Conservation (phyloP, 495 filamentous ascomycete genomes). For the Aspergillus asperescens region DNA sequence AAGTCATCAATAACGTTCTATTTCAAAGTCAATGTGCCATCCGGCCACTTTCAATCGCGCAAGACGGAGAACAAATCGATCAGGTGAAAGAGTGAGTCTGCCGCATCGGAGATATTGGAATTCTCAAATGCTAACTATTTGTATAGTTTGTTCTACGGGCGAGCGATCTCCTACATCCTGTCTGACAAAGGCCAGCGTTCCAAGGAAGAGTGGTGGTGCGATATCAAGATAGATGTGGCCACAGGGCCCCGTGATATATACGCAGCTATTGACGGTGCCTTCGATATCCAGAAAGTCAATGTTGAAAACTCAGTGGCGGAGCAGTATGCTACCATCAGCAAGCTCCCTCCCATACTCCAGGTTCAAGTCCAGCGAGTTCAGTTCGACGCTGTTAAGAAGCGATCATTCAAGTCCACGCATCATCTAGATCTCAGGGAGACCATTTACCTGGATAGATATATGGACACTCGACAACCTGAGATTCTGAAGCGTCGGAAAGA, state of each 20-base stretch:
- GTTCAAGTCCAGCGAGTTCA: slow-evolving; percentile 80
- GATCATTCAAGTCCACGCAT: slow-evolving; percentile 69
- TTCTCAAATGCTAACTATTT: slow-evolving; percentile 5
- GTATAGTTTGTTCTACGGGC: slow-evolving; percentile 56
- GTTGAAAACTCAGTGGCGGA: slow-evolving; percentile 57
- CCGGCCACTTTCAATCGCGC: slow-evolving; percentile 53
- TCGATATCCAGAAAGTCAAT: slow-evolving; percentile 68
- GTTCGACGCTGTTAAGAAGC: slow-evolving; percentile 55
- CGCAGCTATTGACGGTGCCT: slow-evolving; percentile 75
- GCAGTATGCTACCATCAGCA: slow-evolving; percentile 70
- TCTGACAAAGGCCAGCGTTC: slow-evolving; percentile 39
- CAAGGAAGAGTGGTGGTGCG: slow-evolving; percentile 55
- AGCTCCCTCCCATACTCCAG: slow-evolving; percentile 77
- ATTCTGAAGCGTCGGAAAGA: slow-evolving; percentile 58
- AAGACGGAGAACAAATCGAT: slow-evolving; percentile 72
- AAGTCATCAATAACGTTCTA: slow-evolving; percentile 87
- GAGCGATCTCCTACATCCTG: slow-evolving; percentile 49
- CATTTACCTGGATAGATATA: slow-evolving; percentile 85
- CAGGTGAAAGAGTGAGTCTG: slow-evolving; percentile 59
- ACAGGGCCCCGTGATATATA: slow-evolving; percentile 64
- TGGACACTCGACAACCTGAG: slow-evolving; percentile 58
- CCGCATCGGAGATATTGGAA: neutral
- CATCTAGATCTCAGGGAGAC: slow-evolving; percentile 68
- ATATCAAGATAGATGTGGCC: slow-evolving; percentile 61
- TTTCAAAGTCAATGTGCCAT: slow-evolving; percentile 89